Evolutionary conservation across 352 stramenopile genomes (phyloP), one percentile per base, ranked within the genome.

Genomic region (Pythium volutum): DNA sequence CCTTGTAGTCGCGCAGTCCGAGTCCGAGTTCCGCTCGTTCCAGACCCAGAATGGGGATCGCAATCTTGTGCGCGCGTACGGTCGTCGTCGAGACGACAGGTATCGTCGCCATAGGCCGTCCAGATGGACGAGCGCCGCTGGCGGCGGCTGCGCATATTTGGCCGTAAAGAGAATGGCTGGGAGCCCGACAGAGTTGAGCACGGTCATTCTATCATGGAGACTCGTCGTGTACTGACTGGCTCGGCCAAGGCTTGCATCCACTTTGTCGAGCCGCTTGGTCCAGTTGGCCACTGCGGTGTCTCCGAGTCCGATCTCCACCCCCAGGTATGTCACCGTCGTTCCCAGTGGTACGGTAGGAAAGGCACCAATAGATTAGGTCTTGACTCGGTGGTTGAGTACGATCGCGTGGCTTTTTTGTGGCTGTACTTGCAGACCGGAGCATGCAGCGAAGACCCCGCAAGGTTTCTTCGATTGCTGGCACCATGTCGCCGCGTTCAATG

Each of bases 401-500:
- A 67, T 58, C 2, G 38, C 46, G 9, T 51, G 23, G 20, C 62
- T 66, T 18, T 71, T 74, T 4, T 51, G 43, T 1, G 54, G 58
- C 34, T 74, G 67, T 5, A 61, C 51, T 7, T 53, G 22, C 2
- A 71, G 51, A 6, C 54, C 67, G 2, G 67, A 71, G 0, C 69
- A 1, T 0, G 10, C 38, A 1, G 2, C 38, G 27, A 71, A 74
- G 0, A 41, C 2, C 9, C n/a, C 3, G 1, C 4, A 9, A 71
- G 5, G 36, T 42, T 12, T 5, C 16, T 42, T 16, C 36, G 33
- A n/a, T 3, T 20, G 16, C 34, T 1, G 42, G 22, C 3, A 69
- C 45, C 34, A 71, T 64, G 4, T 59, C 64, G 18, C 60, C 38
- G n/a, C 67, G 58, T 10, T 45, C 51, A 3, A n/a, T 3, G 36